These are phyloP conservation scores for Colletotrichum echinochloae DNA, from an alignment of 2,329 filamentous ascomycete species.

Conservation along the genomic window DNA sequence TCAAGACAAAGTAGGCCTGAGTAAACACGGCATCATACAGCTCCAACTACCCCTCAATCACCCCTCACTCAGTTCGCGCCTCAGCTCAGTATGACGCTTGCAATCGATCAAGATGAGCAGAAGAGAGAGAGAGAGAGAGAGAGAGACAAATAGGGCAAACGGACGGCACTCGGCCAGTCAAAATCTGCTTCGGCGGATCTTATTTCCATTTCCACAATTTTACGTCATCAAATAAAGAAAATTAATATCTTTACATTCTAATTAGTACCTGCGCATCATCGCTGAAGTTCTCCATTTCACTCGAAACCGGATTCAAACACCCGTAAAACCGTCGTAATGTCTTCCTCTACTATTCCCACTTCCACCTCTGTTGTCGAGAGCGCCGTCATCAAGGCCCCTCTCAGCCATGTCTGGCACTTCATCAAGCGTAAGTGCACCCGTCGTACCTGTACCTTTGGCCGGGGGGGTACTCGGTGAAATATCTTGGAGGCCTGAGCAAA, in stretches of 20 bases:
- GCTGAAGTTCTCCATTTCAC: neutral
- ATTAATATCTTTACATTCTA: constrained; percentile 4
- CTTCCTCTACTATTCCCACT: constrained; percentile 67
- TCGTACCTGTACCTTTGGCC: neutral
- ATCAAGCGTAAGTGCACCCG: constrained; percentile 67
- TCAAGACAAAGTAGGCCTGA: neutral
- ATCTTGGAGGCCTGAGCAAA: neutral
- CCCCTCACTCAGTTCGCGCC: constrained; percentile 2
- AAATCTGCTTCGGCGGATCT: constrained; percentile 22
- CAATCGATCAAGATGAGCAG: neutral
- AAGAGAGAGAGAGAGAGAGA: too few species aligned
- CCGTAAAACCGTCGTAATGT: constrained; percentile 42
- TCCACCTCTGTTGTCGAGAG: constrained; percentile 75
- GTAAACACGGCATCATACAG: neutral
- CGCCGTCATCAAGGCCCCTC: constrained; percentile 75
- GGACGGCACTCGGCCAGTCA: constrained; percentile 7
- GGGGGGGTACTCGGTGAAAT: neutral
- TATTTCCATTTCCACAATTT: constrained; percentile 28
- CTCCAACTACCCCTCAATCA: constrained; percentile 2
- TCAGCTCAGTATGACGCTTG: neutral
- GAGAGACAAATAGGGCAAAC: constrained; percentile 5
- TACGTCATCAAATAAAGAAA: constrained; percentile 23
- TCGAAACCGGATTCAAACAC: neutral
- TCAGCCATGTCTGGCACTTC: constrained; percentile 77
- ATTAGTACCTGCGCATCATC: constrained; percentile 50